These are phyloP conservation scores for Vigna mungo DNA, from an alignment of 306 rosid genomes.

Conservation along the genomic window DNA sequence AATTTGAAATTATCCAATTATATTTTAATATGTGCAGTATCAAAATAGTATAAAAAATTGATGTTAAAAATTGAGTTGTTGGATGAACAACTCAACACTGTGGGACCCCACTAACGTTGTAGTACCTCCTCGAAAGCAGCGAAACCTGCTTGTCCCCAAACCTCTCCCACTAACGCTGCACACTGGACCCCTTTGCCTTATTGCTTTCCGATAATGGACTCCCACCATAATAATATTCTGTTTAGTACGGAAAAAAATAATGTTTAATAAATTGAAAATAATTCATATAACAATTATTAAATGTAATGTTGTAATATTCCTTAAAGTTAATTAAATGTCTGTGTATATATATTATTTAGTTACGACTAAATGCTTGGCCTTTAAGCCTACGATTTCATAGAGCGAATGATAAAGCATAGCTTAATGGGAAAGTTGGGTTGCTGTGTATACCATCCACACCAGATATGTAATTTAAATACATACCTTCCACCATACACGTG, in stretches of 20 bases:
- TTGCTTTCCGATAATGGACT: not conserved
- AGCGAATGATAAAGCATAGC: no score
- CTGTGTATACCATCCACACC: slow-evolving; percentile 9
- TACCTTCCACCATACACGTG: slow-evolving; percentile 44
- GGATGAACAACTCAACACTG: slow-evolving; percentile 19
- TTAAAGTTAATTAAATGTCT: no score
- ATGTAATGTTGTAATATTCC: no score
- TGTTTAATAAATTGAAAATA: no score
- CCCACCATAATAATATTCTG: not conserved
- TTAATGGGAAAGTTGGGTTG: slow-evolving; percentile 20
- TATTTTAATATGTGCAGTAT: no score
- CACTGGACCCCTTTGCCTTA: slow-evolving; percentile 4
- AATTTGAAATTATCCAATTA: no score
- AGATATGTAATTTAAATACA: slow-evolving; percentile 33
- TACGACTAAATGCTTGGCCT: no score
- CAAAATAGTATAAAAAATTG: no score
- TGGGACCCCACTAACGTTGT: slow-evolving; percentile 37
- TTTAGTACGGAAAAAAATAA: not conserved
- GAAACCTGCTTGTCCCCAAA: slow-evolving; percentile 19
- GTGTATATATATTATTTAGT: no score
- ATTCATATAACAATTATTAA: no score
- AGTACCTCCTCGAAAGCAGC: no score
- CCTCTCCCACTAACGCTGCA: slow-evolving; percentile 46
- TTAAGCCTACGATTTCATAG: no score
- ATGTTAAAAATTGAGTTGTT: slow-evolving; percentile 12